Evolutionary conservation across 2,329 filamentous ascomycete species (phyloP).

Genomic region (Hirsutella thompsonii): DNA sequence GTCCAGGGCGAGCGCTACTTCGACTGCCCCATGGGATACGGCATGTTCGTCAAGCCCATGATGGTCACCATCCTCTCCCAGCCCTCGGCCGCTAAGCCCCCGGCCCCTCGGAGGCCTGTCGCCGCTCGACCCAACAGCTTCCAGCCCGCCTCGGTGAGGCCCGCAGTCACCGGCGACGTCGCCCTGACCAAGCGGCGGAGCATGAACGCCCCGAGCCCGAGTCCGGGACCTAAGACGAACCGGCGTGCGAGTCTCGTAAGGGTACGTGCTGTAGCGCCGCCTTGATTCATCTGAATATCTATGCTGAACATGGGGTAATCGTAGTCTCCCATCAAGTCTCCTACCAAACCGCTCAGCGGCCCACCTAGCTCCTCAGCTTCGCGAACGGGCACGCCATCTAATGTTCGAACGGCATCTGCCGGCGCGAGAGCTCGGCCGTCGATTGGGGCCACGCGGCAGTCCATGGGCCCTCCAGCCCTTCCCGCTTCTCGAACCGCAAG

Average conservation of each 20-base stretch:
- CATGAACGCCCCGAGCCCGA: slow-evolving; percentile 60
- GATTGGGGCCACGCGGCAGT: slow-evolving; percentile 40
- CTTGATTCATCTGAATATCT: neutral
- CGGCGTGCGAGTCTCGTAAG: slow-evolving; percentile 43
- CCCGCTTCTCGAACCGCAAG: slow-evolving; percentile 30
- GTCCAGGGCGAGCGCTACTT: slow-evolving; percentile 85
- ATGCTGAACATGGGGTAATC: too few relatives aligned
- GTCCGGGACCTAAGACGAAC: slow-evolving; percentile 46
- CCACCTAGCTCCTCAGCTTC: slow-evolving; percentile 47
- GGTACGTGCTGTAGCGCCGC: slow-evolving; percentile 24
- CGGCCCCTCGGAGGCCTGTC: slow-evolving; percentile 23
- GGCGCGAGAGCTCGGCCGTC: slow-evolving; percentile 41
- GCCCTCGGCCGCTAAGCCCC: slow-evolving; percentile 24
- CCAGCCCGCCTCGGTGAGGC: slow-evolving; percentile 23
- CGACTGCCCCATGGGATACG: slow-evolving; percentile 60
- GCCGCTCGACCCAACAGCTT: slow-evolving; percentile 37
- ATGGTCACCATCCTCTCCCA: slow-evolving; percentile 50
- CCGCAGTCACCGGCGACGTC: slow-evolving; percentile 34
- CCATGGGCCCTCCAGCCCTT: slow-evolving; percentile 53
- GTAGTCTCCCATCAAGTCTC: slow-evolving; percentile 67
- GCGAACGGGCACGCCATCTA: slow-evolving; percentile 52
- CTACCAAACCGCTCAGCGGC: slow-evolving; percentile 55
- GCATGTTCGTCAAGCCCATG: slow-evolving; percentile 74
- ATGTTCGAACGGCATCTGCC: slow-evolving; percentile 30
- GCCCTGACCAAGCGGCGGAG: slow-evolving; percentile 50